Conservation (phyloP, 2,329 filamentous ascomycete species). For the Ramichloridium luteum region DNA sequence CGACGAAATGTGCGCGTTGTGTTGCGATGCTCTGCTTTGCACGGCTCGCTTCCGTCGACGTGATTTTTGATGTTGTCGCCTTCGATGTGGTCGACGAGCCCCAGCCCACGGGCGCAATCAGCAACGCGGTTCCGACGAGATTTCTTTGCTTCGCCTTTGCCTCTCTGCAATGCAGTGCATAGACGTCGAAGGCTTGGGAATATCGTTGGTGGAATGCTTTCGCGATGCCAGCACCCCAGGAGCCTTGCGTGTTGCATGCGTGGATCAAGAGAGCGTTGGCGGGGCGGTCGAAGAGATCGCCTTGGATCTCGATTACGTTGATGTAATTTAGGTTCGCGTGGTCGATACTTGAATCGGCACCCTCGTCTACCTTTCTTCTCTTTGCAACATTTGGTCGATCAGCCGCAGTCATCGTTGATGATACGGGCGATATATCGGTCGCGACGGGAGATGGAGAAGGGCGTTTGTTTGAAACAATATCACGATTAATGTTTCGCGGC, state of each 20-base stretch:
- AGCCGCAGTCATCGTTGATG: no score
- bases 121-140: slow-evolving; percentile 35
- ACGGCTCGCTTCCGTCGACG: background rate
- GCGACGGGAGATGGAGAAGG: no score
- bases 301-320: slow-evolving; percentile 18
- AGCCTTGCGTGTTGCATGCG: slow-evolving; percentile 46
- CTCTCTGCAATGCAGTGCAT: slow-evolving; percentile 36
- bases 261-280: slow-evolving; percentile 41
- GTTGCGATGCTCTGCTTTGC: slow-evolving; percentile 1
- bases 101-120: slow-evolving; percentile 47
- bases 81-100: no score
- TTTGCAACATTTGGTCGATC: no score
- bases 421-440: no score
- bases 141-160: slow-evolving; percentile 18
- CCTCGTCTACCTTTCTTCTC: no score
- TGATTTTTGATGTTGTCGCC: slow-evolving; percentile 40
- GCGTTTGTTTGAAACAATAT: no score
- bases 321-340: slow-evolving; percentile 3
- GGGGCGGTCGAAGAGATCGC: slow-evolving; percentile 43
- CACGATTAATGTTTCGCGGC: no score
- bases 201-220: slow-evolving; percentile 38
- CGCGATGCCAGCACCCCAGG: slow-evolving; percentile 49
- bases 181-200: slow-evolving; percentile 37
- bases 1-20: slow-evolving; percentile 37
- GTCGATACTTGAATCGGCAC: background rate